Conservation (phyloP, 257 asterid species). For the Ophiorrhiza pumila region DNA sequence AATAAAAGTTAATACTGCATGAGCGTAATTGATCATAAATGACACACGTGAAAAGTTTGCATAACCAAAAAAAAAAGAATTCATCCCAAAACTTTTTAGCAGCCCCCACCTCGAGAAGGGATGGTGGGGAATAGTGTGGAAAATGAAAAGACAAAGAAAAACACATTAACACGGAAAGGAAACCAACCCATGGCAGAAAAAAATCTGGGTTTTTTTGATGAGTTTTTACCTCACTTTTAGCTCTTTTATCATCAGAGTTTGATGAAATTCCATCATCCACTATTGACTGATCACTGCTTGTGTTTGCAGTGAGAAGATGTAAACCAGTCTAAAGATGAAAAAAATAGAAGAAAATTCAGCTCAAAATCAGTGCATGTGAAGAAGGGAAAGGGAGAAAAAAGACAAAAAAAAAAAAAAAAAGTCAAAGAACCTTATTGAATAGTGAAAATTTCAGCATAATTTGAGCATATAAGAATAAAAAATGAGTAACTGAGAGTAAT, state of each 20-base stretch:
- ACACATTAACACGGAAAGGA: background rate
- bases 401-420: background rate
- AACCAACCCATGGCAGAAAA: background rate
- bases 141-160: background rate
- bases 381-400: too few species aligned
- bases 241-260: slow-evolving; percentile 42
- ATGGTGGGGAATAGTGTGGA: background rate
- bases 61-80: background rate
- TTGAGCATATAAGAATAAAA: background rate
- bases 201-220: background rate
- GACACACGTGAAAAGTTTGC: background rate
- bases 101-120: background rate
- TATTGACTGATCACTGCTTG: slow-evolving; percentile 55
- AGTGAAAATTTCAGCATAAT: background rate
- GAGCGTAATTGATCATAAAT: background rate
- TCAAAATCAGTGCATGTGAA: background rate
- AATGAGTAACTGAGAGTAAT: background rate
- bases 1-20: background rate
- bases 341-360: background rate
- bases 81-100: too few species aligned
- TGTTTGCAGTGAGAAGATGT: slow-evolving; percentile 66
- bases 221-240: slow-evolving; percentile 51
- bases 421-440: background rate
- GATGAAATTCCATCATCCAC: slow-evolving; percentile 51
- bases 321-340: slow-evolving; percentile 53